These are phyloP conservation scores for Mytilinidion resinicola DNA, from an alignment of 495 filamentous ascomycete genomes.

Conservation along the genomic window DNA sequence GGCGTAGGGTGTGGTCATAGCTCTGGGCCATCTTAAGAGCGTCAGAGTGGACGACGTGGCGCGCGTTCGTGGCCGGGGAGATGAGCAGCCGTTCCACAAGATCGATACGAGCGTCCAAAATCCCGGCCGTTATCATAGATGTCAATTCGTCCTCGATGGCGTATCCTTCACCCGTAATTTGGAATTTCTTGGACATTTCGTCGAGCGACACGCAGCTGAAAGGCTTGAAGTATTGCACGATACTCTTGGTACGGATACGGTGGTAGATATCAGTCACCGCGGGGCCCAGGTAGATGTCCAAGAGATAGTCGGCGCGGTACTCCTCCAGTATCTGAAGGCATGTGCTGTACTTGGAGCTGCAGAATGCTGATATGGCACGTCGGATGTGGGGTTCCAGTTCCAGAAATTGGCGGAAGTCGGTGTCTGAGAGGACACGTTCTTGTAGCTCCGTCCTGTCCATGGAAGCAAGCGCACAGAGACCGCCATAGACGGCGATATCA, in stretches of 20 bases:
- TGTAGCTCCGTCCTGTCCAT: conserved; percentile 78
- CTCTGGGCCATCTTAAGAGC: conserved; percentile 59
- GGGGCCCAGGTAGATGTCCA: conserved; percentile 79
- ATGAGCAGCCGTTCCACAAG: conserved; percentile 71
- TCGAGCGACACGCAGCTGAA: conserved; percentile 38
- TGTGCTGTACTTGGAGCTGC: conserved; percentile 75
- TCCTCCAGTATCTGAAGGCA: conserved; percentile 77
- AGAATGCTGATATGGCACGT: conserved; percentile 80
- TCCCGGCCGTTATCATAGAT: conserved; percentile 63
- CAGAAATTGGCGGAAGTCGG: conserved; percentile 74
- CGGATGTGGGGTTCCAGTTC: conserved; percentile 93
- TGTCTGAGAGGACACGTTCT: conserved; percentile 66
- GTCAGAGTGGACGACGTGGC: conserved; percentile 59
- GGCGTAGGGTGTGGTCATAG: conserved; percentile 66
- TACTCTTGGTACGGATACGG: conserved; percentile 77
- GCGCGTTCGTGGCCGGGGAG: conserved; percentile 56
- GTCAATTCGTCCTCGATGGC: conserved; percentile 71
- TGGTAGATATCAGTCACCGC: conserved; percentile 65
- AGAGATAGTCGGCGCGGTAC: conserved; percentile 76
- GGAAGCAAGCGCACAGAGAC: conserved; percentile 80
- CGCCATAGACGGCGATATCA: conserved; percentile 88
- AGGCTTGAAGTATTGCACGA: conserved; percentile 69
- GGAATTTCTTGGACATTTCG: conserved; percentile 34
- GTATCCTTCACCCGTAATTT: conserved; percentile 34
- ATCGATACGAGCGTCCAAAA: conserved; percentile 76